A percentile compares a stretch with the other conserved stretches of the same genome.
phyloP scores from a whole-genome alignment of 2,329 filamentous ascomycete genomes.

The Herpomyces periplanetae region DNA sequence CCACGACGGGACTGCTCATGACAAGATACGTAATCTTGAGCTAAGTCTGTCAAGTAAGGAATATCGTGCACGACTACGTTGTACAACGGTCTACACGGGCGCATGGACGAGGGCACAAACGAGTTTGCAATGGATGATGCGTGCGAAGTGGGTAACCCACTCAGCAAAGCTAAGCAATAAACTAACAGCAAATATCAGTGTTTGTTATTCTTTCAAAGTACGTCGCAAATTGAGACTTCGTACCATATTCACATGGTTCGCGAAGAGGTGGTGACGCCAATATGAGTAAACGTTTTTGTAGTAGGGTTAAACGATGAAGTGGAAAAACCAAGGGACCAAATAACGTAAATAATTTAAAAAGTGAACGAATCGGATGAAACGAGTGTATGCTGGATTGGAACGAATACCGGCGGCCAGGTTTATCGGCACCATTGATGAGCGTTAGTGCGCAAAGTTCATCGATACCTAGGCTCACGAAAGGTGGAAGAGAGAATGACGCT shows the following conservation, averaged over 20 bases:
- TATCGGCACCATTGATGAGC: no score
- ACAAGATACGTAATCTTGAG: conserved; percentile 10
- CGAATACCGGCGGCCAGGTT: no score
- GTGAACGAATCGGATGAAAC: conserved; percentile 52
- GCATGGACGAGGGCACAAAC: conserved; percentile 16
- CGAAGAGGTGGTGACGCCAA: conserved; percentile 56
- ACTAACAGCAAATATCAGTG: conserved; percentile 16
- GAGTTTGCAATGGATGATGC: conserved; percentile 20
- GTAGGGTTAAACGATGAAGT: conserved; percentile 43
- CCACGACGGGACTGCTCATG: conserved; percentile 10
- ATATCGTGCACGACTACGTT: conserved; percentile 80
- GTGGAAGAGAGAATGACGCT: no score
- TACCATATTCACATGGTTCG: conserved; percentile 57
- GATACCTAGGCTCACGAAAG: no score
- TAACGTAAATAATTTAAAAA: conserved; percentile 31
- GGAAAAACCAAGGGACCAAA: conserved; percentile 81
- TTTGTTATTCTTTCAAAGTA: not conserved
- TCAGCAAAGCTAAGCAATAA: conserved; percentile 69
- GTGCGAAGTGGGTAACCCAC: conserved; percentile 41
- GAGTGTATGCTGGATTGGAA: conserved; percentile 25
- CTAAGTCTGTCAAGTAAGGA: conserved; percentile 24
- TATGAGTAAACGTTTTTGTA: conserved; percentile 58
- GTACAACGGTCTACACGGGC: conserved; percentile 41
- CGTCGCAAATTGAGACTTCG: conserved; percentile 4
- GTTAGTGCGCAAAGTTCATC: no score